phyloP scores from a whole-genome alignment of 169 alveolate species.

The Babesia divergens region DNA sequence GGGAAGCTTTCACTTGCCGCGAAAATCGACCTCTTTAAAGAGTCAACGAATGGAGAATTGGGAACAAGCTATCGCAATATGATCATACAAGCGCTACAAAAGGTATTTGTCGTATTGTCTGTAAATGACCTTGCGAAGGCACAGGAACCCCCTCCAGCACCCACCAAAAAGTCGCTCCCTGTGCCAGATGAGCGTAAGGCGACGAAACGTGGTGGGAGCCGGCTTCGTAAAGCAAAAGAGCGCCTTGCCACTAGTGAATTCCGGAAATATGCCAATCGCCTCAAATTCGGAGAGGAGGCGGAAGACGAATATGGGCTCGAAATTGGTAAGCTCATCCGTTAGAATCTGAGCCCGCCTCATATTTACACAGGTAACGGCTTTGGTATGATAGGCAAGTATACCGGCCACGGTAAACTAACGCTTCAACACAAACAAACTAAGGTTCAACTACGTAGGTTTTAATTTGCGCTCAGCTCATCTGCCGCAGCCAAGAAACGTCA shows the following conservation, averaged over 20 bases:
- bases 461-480: neutral
- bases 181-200: slow-evolving; percentile 81
- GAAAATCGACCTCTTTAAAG: slow-evolving; percentile 77
- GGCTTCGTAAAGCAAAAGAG: slow-evolving; percentile 82
- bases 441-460: slow-evolving; percentile 51
- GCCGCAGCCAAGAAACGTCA: slow-evolving; percentile 56
- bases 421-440: slow-evolving; percentile 47
- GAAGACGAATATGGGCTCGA: slow-evolving; percentile 80
- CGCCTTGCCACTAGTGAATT: slow-evolving; percentile 79
- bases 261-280: slow-evolving; percentile 79
- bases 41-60: slow-evolving; percentile 65
- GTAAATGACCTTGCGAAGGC: slow-evolving; percentile 46
- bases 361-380: slow-evolving; percentile 35
- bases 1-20: slow-evolving; percentile 82
- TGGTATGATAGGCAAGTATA: slow-evolving; percentile 61
- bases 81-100: slow-evolving; percentile 60
- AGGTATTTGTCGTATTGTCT: slow-evolving; percentile 29
- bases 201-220: slow-evolving; percentile 82
- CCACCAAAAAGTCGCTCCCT: slow-evolving; percentile 82
- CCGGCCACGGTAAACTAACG: slow-evolving; percentile 50
- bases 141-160: slow-evolving; percentile 81
- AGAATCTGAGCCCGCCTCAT: too few relatives aligned
- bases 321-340: slow-evolving; percentile 16
- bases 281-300: slow-evolving; percentile 82
- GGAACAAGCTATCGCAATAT: slow-evolving; percentile 66